A percentile compares a stretch with the other conserved stretches of the same genome.
Conservation (phyloP, 2,329 filamentous ascomycete species). For the Neonectria magnoliae region DNA sequence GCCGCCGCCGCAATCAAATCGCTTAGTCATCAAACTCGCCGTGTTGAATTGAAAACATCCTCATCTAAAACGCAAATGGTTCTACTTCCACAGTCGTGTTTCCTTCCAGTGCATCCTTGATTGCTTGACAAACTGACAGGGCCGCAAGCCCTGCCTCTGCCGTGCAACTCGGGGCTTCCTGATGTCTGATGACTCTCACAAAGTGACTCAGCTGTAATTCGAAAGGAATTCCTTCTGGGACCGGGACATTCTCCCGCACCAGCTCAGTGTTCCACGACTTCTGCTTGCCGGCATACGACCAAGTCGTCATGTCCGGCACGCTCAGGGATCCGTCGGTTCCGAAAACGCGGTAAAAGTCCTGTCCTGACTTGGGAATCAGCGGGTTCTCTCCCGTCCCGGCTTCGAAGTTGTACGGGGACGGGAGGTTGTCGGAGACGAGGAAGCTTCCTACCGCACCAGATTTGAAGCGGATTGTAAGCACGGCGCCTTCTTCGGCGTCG, state of each 20-base stretch:
- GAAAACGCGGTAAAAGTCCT: conserved; percentile 65
- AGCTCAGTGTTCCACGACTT: conserved; percentile 56
- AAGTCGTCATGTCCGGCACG: conserved; percentile 62
- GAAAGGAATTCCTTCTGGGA: conserved; percentile 53
- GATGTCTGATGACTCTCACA: conserved; percentile 56
- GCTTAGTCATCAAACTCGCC: background rate
- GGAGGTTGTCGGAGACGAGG: conserved; percentile 61
- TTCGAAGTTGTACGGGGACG: conserved; percentile 65
- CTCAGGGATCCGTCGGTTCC: conserved; percentile 61
- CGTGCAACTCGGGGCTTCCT: conserved; percentile 57
- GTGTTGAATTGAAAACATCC: too few relatives aligned
- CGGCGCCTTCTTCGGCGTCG: conserved; percentile 65
- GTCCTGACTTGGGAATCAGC: conserved; percentile 53
- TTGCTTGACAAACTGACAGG: conserved; percentile 62
- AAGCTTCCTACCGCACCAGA: conserved; percentile 67
- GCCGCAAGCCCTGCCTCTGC: conserved; percentile 61
- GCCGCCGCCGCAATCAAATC: too few relatives aligned
- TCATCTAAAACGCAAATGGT: conserved; percentile 16
- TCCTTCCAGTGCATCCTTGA: conserved; percentile 55
- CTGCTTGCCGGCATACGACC: conserved; percentile 53
- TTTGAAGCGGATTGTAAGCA: conserved; percentile 62
- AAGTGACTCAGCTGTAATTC: conserved; percentile 63
- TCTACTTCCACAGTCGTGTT: conserved; percentile 40
- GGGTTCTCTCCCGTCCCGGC: conserved; percentile 68
- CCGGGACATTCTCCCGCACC: conserved; percentile 39